These are phyloP conservation scores for Hyaloscypha variabilis DNA, from an alignment of 495 filamentous ascomycete species.

Conservation along the genomic window DNA sequence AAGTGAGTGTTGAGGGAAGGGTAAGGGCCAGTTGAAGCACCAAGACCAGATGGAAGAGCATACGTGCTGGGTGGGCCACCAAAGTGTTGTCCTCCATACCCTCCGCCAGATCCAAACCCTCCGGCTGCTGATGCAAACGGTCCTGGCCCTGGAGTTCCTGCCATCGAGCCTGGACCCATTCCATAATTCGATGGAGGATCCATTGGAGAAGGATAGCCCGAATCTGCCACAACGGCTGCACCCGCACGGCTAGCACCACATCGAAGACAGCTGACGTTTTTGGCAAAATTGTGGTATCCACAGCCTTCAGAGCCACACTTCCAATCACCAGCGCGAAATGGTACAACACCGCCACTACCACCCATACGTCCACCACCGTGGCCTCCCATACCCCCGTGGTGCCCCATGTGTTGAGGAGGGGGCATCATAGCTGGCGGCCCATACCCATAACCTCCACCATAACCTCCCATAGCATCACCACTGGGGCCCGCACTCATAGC, in stretches of 20 bases:
- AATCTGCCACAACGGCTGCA: slow-evolving; percentile 91
- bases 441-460: slow-evolving; percentile 63
- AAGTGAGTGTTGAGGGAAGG: slow-evolving; percentile 82
- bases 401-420: slow-evolving; percentile 77
- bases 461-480: slow-evolving; percentile 73
- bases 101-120: slow-evolving; percentile 70
- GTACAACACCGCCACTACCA: slow-evolving; percentile 84
- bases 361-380: slow-evolving; percentile 70
- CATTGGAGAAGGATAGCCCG: slow-evolving; percentile 89
- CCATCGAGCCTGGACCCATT: slow-evolving; percentile 77
- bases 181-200: slow-evolving; percentile 80
- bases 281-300: slow-evolving; percentile 98
- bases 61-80: slow-evolving; percentile 89
- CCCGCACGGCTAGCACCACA: slow-evolving; percentile 93
- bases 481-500: slow-evolving; percentile 78
- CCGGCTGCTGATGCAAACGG: slow-evolving; percentile 72
- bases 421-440: slow-evolving; percentile 62
- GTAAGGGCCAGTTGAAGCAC: slow-evolving; percentile 77
- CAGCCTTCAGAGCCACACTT: slow-evolving; percentile 98
- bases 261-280: slow-evolving; percentile 96
- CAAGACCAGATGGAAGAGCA: slow-evolving; percentile 86
- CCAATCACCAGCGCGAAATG: slow-evolving; percentile 98
- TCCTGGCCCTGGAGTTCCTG: slow-evolving; percentile 80
- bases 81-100: slow-evolving; percentile 83
- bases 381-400: slow-evolving; percentile 72